Evolutionary conservation across 2,329 filamentous ascomycete species (phyloP).

Genomic region (Zymoseptoria crescenta): DNA sequence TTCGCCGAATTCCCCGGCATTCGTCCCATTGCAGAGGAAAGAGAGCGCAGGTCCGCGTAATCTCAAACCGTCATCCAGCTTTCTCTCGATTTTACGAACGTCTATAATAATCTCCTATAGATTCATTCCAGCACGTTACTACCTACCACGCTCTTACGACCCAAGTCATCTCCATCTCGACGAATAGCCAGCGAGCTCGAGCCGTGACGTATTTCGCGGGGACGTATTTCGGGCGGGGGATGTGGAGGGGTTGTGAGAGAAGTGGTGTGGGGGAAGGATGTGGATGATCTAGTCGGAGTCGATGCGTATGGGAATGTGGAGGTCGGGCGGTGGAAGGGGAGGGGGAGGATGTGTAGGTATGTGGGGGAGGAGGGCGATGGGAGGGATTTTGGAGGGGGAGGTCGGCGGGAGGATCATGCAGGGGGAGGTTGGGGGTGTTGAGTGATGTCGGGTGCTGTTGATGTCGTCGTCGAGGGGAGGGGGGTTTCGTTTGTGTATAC

Average conservation of each 20-base stretch:
- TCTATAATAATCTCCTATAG: background rate
- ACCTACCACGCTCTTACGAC: conserved; percentile 40
- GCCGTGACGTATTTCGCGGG: conserved; percentile 37
- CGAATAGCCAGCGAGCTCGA: conserved; percentile 27
- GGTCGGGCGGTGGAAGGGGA: too few relatives aligned
- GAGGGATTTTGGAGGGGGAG: too few relatives aligned
- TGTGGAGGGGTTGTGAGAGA: conserved; percentile 35
- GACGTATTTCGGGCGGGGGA: conserved; percentile 37
- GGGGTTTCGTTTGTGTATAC: too few relatives aligned
- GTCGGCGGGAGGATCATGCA: too few relatives aligned
- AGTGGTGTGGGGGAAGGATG: conserved; percentile 37
- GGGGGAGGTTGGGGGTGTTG: too few relatives aligned
- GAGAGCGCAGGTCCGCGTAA: conserved; percentile 19
- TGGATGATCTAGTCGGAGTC: conserved; percentile 30
- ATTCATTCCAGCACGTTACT: conserved; percentile 32
- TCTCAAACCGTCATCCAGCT: background rate
- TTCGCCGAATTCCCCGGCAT: conserved; percentile 29
- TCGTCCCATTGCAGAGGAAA: conserved; percentile 27
- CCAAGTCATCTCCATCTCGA: conserved; percentile 31
- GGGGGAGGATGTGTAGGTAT: too few relatives aligned
- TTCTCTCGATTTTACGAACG: background rate
- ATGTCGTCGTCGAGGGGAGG: too few relatives aligned
- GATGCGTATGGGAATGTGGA: conserved; percentile 1
- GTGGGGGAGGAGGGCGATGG: too few relatives aligned
- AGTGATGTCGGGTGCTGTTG: too few relatives aligned